These are phyloP conservation scores for Penicillium concentricum DNA, from an alignment of 2,329 filamentous ascomycete genomes.

Conservation along the genomic window DNA sequence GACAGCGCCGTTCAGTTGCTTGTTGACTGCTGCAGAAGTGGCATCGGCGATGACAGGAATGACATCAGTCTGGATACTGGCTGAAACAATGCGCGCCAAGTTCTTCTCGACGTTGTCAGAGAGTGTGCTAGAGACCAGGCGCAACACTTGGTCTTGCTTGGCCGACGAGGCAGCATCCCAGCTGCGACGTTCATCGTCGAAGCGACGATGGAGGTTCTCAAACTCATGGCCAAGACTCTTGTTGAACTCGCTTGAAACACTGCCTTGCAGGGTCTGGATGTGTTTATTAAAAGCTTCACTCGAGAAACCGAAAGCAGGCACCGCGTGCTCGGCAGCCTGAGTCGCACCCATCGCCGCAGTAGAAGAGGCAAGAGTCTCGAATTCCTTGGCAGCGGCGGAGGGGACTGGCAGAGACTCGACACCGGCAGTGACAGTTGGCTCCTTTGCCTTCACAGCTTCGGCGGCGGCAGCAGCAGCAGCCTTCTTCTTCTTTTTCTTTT, in stretches of 20 bases:
- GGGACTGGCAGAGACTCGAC: conserved; percentile 14
- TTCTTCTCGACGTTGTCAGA: conserved; percentile 73
- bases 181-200: conserved; percentile 68
- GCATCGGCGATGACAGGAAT: conserved; percentile 71
- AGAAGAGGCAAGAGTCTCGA: conserved; percentile 16
- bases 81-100: conserved; percentile 71
- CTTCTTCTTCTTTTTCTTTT: conserved; percentile 71
- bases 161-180: conserved; percentile 62
- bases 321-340: conserved; percentile 12
- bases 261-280: conserved; percentile 54
- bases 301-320: conserved; percentile 41
- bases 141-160: conserved; percentile 69
- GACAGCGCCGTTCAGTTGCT: conserved; percentile 68
- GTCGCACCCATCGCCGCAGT: conserved; percentile 15
- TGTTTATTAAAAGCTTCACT: conserved; percentile 61
- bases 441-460: conserved; percentile 45
- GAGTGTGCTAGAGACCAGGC: conserved; percentile 66
- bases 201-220: conserved; percentile 56
- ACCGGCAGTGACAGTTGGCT: conserved; percentile 21
- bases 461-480: conserved; percentile 36
- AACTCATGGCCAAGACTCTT: conserved; percentile 52
- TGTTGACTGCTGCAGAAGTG: conserved; percentile 66
- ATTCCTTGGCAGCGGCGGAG: conserved; percentile 6
- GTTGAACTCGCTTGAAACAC: conserved; percentile 50
- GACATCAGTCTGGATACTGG: conserved; percentile 72